phyloP scores from a whole-genome alignment of 2,329 filamentous ascomycete genomes.

The Exophiala sp. region DNA sequence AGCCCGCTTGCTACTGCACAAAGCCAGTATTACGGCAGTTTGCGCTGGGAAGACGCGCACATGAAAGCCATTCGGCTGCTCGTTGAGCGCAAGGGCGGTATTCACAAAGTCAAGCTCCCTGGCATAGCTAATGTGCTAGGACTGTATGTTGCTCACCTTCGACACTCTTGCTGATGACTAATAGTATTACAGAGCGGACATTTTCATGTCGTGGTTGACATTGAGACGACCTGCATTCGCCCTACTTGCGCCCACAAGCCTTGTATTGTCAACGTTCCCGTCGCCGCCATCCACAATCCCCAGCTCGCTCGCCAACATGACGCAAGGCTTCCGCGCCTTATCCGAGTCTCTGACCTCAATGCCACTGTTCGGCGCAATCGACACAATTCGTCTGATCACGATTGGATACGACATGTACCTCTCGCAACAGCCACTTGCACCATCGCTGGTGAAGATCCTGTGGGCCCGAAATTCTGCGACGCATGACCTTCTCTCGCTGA shows the following conservation, averaged over 20 bases:
- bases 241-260: slow-evolving; percentile 1
- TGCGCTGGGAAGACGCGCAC: slow-evolving; percentile 1
- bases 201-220: slow-evolving; percentile 2
- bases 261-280: neutral
- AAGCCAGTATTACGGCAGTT: neutral
- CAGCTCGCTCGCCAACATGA: neutral
- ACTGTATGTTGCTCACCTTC: neutral
- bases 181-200: neutral
- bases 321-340: neutral
- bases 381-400: neutral
- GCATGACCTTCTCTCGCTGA: slow-evolving; percentile 2
- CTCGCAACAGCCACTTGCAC: neutral
- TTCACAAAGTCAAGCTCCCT: slow-evolving; percentile 1
- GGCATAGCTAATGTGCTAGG: slow-evolving; percentile 1
- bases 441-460: slow-evolving; percentile 6
- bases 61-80: slow-evolving; percentile 3
- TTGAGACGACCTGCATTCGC: neutral
- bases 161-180: neutral
- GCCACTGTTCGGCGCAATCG: neutral
- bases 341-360: neutral
- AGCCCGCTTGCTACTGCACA: neutral
- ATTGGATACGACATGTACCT: slow-evolving; percentile 10
- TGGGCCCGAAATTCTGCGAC: neutral
- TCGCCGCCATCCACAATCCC: neutral
- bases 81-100: neutral